Base-by-base conservation (phyloP, 2,329 filamentous ascomycete genomes). In the Penicillium sp. region DNA sequence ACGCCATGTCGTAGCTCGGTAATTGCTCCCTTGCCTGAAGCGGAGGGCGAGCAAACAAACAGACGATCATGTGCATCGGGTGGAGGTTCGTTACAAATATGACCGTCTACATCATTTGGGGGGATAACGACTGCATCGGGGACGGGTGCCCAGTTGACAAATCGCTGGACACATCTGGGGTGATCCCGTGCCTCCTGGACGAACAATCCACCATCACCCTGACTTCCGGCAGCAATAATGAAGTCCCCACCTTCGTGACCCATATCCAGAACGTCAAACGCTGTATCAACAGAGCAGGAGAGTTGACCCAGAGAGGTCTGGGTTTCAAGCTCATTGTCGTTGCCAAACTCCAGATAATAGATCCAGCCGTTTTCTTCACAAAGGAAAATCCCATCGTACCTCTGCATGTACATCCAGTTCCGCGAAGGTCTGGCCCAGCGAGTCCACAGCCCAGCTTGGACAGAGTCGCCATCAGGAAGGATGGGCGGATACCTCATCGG, bases 331-430 rank as follows among this genome's bases (percentile, higher is more conserved):
- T 79, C 75, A 5, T 70, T 69, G 41, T 74, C 67, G 28, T 77
- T 77, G 36, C 81, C 80, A 50, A 89, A 82, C 57, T 89, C 84
- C 4, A 92, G 70, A 56, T 86, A 88, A 46, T 84, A 80, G 9
- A 96, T 78, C 41, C 84, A 75, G 3, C 93, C 93, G 64, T 97
- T 92, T 70, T 97, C 92, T 46, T 91, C 83, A 10, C 87, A 88
- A 13, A 99, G 74, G 63, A 93, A 95, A 41, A 97, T 83, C 52
- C 86, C 83, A 63, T 97, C 93, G 30, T 84, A 82, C 14, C 75
- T 77, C 46, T 79, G 73, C 44, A 80, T 80, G 57, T 85, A 86
- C 11, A 75, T 71, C 52, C 78, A 78, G 19, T 83, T 79, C 7
- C 92, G 83, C 51, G 82, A 79, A 2, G 90, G 87, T 51, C 88